A percentile compares a stretch with the other conserved stretches of the same genome.
phyloP scores from a whole-genome alignment of 208 protist genomes.

The Endotrypanum monterogeii region DNA sequence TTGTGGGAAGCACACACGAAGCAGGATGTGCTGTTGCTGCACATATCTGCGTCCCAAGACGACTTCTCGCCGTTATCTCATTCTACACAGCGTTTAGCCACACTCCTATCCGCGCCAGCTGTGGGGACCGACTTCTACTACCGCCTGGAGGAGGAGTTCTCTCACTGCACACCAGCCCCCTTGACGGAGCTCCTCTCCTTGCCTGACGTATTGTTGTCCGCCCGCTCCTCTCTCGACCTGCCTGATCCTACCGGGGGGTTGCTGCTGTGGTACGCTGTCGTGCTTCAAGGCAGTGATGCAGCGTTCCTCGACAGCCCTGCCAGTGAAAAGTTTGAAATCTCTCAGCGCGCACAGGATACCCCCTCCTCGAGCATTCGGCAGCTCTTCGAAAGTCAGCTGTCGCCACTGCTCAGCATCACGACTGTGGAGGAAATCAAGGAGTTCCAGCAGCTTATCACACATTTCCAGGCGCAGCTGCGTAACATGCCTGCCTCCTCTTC shows the following conservation, averaged over 20 bases:
- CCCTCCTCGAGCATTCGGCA: conserved; percentile 20
- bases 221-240: not conserved
- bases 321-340: not conserved
- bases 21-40: conserved; percentile 45
- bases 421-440: conserved; percentile 13
- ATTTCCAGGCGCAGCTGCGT: conserved; percentile 29
- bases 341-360: not conserved
- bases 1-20: conserved; percentile 20
- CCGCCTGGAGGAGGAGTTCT: conserved; percentile 28
- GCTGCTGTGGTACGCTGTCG: conserved; percentile 34
- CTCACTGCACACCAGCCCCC: conserved; percentile 18
- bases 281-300: conserved; percentile 20
- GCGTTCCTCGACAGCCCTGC: conserved; percentile 5
- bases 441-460: conserved; percentile 18
- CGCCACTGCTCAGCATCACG: conserved; percentile 19
- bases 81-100: conserved; percentile 15
- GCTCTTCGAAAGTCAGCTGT: conserved; percentile 29
- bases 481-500: conserved; percentile 10
- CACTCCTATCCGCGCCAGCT: conserved; percentile 22
- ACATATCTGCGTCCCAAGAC: conserved; percentile 43
- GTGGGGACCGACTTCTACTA: conserved; percentile 25
- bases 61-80: conserved; percentile 35
- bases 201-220: not conserved
- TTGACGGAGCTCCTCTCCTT: conserved; percentile 27
- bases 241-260: conserved; percentile 3